Base-by-base conservation (phyloP, 192 early-diverging fungal genomes). In the Rhizoclosmatium sp. region DNA sequence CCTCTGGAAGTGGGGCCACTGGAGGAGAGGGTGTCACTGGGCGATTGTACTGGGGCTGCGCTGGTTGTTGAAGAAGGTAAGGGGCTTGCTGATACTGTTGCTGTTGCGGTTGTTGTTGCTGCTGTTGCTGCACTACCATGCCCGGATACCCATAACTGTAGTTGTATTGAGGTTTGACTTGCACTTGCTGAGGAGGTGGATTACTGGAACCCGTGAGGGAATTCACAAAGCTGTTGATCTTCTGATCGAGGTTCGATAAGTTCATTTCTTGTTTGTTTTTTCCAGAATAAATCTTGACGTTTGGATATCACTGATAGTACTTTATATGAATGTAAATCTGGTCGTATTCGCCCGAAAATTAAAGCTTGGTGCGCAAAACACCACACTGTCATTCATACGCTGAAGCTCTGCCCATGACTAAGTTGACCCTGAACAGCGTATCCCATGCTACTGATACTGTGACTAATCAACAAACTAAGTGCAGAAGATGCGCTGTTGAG, bases 361-460 rank as follows among this genome's bases (percentile, higher is more conserved):
- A 31, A 31, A 31, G 31, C 31, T 31, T 0, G 31, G 31, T 31
- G 31, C 31, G 0, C 31, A 31, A 31, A 31, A 31, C 31, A 31
- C 81, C 4, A 82, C 81, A 7, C 10, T 51, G 59, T 82, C 81
- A 62, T 82, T 82, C 76, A 82, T n/a, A 14, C 58, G 56, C 51
- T 82, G 81, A n/a, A n/a, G n/a, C n/a, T n/a, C n/a, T n/a, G n/a
- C n/a, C n/a, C n/a, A n/a, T n/a, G n/a, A n/a, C n/a, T 31, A 31
- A 31, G 31, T 31, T 31, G 31, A 31, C 31, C 31, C 31, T 31
- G 31, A 0, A 31, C 31, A 31, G 31, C 31, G 0, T 31, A 31
- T 31, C 31, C 31, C 31, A 31, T 31, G 0, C 31, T 31, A 31
- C 31, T 31, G 31, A 31, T 31, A 31, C 31, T 31, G 31, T 31